These are phyloP conservation scores for Beauveria caledonica DNA, from an alignment of 2,329 filamentous ascomycete species.

Conservation along the genomic window DNA sequence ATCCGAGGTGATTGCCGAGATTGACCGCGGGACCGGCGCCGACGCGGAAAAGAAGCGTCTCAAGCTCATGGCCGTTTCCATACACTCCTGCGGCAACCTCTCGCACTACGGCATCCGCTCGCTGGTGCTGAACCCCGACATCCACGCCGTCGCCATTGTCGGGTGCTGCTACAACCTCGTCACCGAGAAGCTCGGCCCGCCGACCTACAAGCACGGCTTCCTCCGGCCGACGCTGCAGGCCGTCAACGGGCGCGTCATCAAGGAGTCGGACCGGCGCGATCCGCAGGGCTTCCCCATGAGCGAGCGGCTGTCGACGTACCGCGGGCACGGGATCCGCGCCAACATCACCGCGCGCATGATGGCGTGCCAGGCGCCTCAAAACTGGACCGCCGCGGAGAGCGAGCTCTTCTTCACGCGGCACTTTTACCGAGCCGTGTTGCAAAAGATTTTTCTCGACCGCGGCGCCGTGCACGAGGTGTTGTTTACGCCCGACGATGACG, in stretches of 20 bases:
- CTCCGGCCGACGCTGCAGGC: slow-evolving; percentile 62
- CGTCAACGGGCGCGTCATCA: slow-evolving; percentile 58
- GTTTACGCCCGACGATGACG: slow-evolving; percentile 13
- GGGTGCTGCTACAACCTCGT: slow-evolving; percentile 98
- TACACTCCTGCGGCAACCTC: slow-evolving; percentile 97
- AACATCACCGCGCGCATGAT: slow-evolving; percentile 98
- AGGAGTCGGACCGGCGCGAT: slow-evolving; percentile 66
- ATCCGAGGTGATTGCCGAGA: slow-evolving; percentile 54
- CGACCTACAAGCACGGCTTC: slow-evolving; percentile 75
- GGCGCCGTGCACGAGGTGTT: slow-evolving; percentile 61
- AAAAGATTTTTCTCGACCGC: slow-evolving; percentile 83
- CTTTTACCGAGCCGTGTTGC: slow-evolving; percentile 83
- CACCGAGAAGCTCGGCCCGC: slow-evolving; percentile 79
- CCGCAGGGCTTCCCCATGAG: slow-evolving; percentile 95
- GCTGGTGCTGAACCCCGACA: slow-evolving; percentile 71
- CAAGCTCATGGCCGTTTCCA: slow-evolving; percentile 77
- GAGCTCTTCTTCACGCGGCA: slow-evolving; percentile 86
- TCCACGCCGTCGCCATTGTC: slow-evolving; percentile 87
- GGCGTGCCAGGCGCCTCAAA: slow-evolving; percentile 90
- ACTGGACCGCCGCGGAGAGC: slow-evolving; percentile 79
- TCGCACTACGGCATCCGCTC: slow-evolving; percentile 89
- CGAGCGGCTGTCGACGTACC: slow-evolving; percentile 52
- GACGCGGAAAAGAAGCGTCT: slow-evolving; percentile 28
- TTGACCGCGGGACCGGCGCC: slow-evolving; percentile 29
- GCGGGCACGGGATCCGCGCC: slow-evolving; percentile 59